Evolutionary conservation across 768 basidiomycete genomes (phyloP).

Genomic region (Grammothele lineata): DNA sequence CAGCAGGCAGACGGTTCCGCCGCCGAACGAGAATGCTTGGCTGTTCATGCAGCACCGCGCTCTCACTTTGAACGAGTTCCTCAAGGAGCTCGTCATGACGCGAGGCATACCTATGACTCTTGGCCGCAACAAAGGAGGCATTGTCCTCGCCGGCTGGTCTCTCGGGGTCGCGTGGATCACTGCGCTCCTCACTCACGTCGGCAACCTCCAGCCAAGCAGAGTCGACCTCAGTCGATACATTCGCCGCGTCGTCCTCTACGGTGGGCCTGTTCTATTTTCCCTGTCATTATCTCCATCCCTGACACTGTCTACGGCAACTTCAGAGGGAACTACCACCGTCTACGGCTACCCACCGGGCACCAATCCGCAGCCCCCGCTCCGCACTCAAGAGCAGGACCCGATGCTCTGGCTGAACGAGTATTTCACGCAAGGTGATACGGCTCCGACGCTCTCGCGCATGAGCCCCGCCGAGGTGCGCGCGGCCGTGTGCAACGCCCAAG

Average conservation of each 20-base stretch:
- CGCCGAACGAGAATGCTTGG: not conserved
- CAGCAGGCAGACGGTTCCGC: not conserved
- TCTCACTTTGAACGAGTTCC: constrained; percentile 3
- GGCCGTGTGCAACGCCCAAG: constrained; percentile 1
- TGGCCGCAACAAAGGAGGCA: constrained; percentile 4
- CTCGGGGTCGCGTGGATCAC: constrained; percentile 5
- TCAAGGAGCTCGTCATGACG: constrained; percentile 2
- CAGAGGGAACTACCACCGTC: not conserved
- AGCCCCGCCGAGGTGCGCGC: constrained; percentile 6
- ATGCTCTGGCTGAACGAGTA: constrained; percentile 7
- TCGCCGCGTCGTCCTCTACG: constrained; percentile 10
- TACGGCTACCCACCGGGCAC: constrained; percentile 2
- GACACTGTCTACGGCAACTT: not conserved
- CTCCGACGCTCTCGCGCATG: constrained; percentile 9
- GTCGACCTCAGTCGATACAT: constrained; percentile 8
- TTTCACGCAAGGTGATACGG: constrained; percentile 7
- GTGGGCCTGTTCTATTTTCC: not conserved
- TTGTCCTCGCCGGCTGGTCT: constrained; percentile 16
- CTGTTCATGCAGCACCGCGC: constrained; percentile 8
- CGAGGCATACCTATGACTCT: not conserved
- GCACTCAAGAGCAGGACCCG: not conserved
- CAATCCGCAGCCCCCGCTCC: not conserved
- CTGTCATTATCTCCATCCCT: not conserved
- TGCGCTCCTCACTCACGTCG: constrained; percentile 12
- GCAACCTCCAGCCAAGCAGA: constrained; percentile 1